Evolutionary conservation across 1,284 basidiomycete genomes (phyloP), one percentile per base, ranked within the genome.

Genomic region (Phellopilus nigrolimitatus): DNA sequence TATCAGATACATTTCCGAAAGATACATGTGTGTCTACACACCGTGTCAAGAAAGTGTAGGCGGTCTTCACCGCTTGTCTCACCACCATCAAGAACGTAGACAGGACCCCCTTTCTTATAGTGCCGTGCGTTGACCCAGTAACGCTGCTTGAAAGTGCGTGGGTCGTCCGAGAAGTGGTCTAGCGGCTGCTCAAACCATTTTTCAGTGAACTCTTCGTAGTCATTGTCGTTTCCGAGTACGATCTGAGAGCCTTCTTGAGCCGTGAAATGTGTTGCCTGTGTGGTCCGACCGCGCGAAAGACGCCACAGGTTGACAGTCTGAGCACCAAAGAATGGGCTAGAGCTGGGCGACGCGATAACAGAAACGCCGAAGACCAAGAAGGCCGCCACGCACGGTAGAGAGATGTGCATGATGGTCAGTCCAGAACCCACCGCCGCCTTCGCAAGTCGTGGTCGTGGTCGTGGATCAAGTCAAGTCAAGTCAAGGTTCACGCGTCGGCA

Each of bases 91-190:
- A 94, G 68, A 8, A 91, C 76, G 61, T 89, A 82, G 22, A 95
- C 84, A 0, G 91, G 91, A 3, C 82, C 85, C 41, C 82, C 80
- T 1, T 75, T 69, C 54, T 78, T 74, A 67, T 95, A 97, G 66
- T 91, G 82, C 28, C 86, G 78, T n/a, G 79, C 79, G 63, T 86
- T 93, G 42, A 94, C 75, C 92, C 94, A 98, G 69, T 93, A 97
- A 22, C 88, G 76, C 62, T 91, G 88, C 44, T 70, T 66, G 65
- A 84, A 91, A 2, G 76, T 82, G 49, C 74, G 71, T 19, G 70
- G 68, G 17, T 70, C 68, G 17, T 66, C 64, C 34, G 74, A 71
- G 56, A 84, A 83, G 63, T 97, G 94, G 64, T 95, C 91, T 46
- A 95, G 68, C 0, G 88, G 90, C 64, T 97, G 94, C 51, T 76